Evolutionary conservation across 2,329 filamentous ascomycete genomes (phyloP), one percentile per base, ranked within the genome.

Genomic region (Drechslerella dactyloides): DNA sequence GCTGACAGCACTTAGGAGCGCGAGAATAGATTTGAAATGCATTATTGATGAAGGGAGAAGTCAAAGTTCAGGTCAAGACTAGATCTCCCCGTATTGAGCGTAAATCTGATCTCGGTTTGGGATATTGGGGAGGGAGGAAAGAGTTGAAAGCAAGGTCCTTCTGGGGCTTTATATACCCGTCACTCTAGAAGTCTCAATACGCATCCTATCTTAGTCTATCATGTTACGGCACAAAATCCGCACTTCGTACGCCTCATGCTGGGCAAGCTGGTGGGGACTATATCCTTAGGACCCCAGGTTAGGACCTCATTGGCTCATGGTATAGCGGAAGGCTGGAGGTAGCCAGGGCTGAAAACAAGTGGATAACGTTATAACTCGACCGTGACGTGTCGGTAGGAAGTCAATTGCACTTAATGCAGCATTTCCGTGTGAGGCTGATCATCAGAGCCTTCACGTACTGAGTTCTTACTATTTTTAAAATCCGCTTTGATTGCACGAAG

Each of bases 331-430:
- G n/a, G 11, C 37, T 42, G 15, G 37, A 42, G 11, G 13, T 13
- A 13, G 33, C 37, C n/a, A 17, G 37, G 37, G 37, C 37, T 42
- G 37, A 42, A 42, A 42, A 13, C 15, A 42, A 15, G 37, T 42
- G 37, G 37, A 42, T 42, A 42, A 42, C 37, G 37, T 42, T 42
- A 42, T 42, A 6, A 42, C 37, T 42, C n/a, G 13, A 42, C n/a
- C 2, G 15, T 42, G 37, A 42, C 37, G 37, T 42, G 37, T 42
- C 37, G 37, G 37, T 17, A 15, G 37, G 37, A 42, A 42, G 37
- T 42, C 37, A 42, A 42, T 42, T 42, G 4, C 13, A 42, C 11
- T 13, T 42, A 42, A 4, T 42, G 37, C 37, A 15, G 37, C n/a
- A 42, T 42, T 42, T 17, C 37, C 37, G 37, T 42, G 37, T 42